These are phyloP conservation scores for Sporodiniella umbellata DNA, from an alignment of 371 early-diverging fungal genomes.

Conservation along the genomic window DNA sequence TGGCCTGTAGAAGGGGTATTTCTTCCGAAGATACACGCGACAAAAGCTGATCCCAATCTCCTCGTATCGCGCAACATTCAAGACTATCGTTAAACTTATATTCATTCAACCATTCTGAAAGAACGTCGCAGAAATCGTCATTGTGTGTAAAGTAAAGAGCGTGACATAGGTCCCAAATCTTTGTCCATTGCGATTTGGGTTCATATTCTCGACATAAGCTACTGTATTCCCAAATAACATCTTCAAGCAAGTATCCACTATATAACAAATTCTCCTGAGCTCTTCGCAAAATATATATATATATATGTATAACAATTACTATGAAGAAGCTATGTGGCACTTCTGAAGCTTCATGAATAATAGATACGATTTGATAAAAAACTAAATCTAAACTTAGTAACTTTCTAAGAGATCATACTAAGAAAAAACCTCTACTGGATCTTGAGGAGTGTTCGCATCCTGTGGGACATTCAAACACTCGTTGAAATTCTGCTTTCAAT, in stretches of 20 bases:
- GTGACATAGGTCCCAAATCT: slow-evolving; percentile 1
- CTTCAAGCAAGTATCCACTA: neutral
- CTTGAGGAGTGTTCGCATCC: neutral
- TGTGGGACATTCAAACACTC: neutral
- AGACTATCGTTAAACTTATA: neutral
- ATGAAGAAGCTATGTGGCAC: neutral
- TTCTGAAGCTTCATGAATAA: neutral
- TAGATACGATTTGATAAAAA: neutral
- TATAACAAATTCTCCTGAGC: neutral
- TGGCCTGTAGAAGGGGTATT: neutral
- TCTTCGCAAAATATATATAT: neutral
- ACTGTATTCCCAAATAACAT: neutral
- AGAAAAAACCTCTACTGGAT: neutral
- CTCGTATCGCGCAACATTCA: neutral
- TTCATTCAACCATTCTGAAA: slow-evolving; percentile 4
- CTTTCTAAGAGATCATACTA: no score
- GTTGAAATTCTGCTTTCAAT: no score
- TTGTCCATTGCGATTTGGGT: neutral
- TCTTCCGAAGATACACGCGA: no score
- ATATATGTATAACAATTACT: neutral
- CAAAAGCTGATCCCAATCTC: neutral
- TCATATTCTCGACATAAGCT: neutral
- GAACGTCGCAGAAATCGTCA: neutral
- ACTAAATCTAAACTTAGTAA: neutral
- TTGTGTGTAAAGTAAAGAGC: slow-evolving; percentile 4